Base-by-base conservation (phyloP, 345 rosid species). In the Raphanus raphanistrum region DNA sequence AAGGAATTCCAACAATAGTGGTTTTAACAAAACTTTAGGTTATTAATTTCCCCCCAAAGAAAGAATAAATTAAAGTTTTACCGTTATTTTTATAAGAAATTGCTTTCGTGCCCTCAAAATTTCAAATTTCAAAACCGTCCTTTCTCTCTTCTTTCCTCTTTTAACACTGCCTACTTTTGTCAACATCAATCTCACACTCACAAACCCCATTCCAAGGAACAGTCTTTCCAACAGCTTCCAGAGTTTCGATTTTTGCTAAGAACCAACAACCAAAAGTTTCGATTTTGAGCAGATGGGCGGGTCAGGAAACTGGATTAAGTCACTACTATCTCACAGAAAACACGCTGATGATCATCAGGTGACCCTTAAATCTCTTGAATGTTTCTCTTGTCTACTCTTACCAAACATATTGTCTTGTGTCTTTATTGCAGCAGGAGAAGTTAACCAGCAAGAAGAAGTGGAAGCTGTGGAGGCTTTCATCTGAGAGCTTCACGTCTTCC, bases 381-480 rank as follows among this genome's bases (percentile, higher is more conserved):
- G 57, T n/a, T 17, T 43, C 27, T 29, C 17, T 48, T 15, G 7
- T 26, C 57, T 11, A 67, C 35, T 27, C n/a, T 48, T 9, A 35
- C 16, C 4, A 67, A 62, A 45, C 57, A 64, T 65, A 5, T 33
- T 32, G 13, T 27, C 0, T 45, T 32, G 4, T 72, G 1, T 72
- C 16, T 66, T 25, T 2, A 59, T 21, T 15, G 31, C 43, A 71
- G 63, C 75, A 61, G 68, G 81, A 76, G 9, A 76, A 63, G 74
- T 5, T 72, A 28, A 68, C 75, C 52, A 62, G 75, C 75, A 81
- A 81, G 81, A 81, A 81, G 81, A 76, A 72, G 68, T 81, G 84
- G 84, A 81, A 76, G 67, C 66, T 81, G 11, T 81, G 84, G 84
- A 72, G 84, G 78, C 59, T 72, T 26, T 81, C 84, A 55, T 81